Evolutionary conservation across 2,329 filamentous ascomycete genomes (phyloP), one percentile per base, ranked within the genome.

Genomic region (Microsporum ferrugineum): DNA sequence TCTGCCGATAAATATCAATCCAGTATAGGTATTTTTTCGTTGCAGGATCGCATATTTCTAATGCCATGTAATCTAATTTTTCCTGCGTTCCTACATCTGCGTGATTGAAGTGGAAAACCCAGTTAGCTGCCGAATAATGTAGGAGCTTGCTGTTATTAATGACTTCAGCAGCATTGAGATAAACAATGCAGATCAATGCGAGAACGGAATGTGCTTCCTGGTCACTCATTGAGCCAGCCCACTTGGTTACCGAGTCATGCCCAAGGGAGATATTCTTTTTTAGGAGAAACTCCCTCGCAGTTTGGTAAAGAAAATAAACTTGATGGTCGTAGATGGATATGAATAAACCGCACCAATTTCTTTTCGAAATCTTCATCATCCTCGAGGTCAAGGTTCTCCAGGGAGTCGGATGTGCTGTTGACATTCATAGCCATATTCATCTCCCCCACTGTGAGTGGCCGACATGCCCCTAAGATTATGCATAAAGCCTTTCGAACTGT

Each of bases 381-480:
- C 8, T 36, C 34, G 34, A 36, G 34, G 34, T 10, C 8, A 10
- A 36, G 5, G 8, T 10, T 10, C 34, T 5, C 5, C 8, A 36
- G 34, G 5, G 34, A 36, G 5, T 5, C 8, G 5, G 34, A 3
- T 6, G 43, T 10, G 7, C 7, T n/a, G n/a, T 49, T n/a, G 6
- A 49, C n/a, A 49, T 49, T 49, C 7, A 49, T n/a, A 49, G 43
- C 43, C 8, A 49, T 49, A n/a, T 49, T 49, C 43, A 49, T 49
- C 14, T 62, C 63, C n/a, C 27, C 53, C 27, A 63, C n/a, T 33
- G 63, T 66, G 5, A 77, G 57, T 1, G 75, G 74, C 33, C 69
- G 63, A 1, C 55, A 57, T 6, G 74, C 72, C 2, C 68, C 71
- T 43, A 74, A 58, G 10, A 77, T 62, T 27, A 76, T 71, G 31